Base-by-base conservation (phyloP, 163 green algal species). In the Scenedesmus sp. region DNA sequence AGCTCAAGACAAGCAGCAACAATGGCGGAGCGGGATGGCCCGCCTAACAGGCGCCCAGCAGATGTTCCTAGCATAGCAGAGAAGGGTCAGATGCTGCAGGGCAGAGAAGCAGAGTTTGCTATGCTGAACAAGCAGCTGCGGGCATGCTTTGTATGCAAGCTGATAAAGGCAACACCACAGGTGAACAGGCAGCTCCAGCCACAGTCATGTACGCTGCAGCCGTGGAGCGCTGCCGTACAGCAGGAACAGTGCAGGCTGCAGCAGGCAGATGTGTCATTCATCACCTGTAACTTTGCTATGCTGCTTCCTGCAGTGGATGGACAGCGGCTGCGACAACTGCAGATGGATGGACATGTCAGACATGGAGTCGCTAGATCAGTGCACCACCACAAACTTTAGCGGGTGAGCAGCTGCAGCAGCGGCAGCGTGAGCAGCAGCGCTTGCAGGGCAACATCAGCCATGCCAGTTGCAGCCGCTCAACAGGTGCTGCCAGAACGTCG, bases 351-450 rank as follows among this genome's bases (percentile, higher is more conserved):
- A 85, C 13, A 76, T 87, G 78, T 33, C 42, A n/a, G 89, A 90
- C 89, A 88, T 82, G 82, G 83, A 86, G 76, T 40, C 51, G 26
- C 44, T 92, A 22, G 72, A 86, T 9, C 46, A 85, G 26, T 89
- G n/a, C 73, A 92, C 89, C 13, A 92, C 89, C 15, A 79, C 89
- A 22, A 92, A 92, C 89, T 92, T 92, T 46, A 86, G 72, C 42
- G 89, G 89, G 89, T 92, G 73, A 56, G 89, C 42, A 53, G 30
- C 68, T 22, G 37, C 61, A 70, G 65, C 84, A 89, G 85, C 33
- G 26, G 33, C 35, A 82, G 35, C 40, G 20, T 12, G 42, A 65
- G 26, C 0, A 30, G 56, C 18, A 30, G 56, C 56, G 56, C 15
- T 30, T 3, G 56, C 26, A 33, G 7, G 15, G 78, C 78, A 56